A percentile compares a stretch with the other conserved stretches of the same genome.
Conservation (phyloP, 495 filamentous ascomycete genomes). For the Talaromyces adpressus region DNA sequence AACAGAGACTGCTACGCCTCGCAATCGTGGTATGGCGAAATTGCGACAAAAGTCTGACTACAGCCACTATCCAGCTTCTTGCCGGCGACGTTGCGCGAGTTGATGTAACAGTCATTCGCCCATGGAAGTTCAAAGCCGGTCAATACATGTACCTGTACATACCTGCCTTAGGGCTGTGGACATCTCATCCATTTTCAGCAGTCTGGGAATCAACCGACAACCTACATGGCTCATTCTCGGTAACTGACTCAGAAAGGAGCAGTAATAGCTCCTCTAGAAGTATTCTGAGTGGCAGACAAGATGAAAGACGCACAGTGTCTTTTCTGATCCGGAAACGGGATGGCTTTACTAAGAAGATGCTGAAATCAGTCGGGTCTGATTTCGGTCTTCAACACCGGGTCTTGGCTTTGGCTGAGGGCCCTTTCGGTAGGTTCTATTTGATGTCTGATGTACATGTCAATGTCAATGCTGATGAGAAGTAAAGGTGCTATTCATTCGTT, state of each 20-base stretch:
- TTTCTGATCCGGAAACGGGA: conserved; percentile 48
- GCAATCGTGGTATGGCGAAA: conserved; percentile 55
- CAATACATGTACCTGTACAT: conserved; percentile 53
- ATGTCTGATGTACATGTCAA: background rate
- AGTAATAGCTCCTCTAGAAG: conserved; percentile 26
- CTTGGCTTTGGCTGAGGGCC: conserved; percentile 46
- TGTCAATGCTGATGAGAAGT: background rate
- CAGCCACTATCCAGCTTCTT: conserved; percentile 44
- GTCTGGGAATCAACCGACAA: conserved; percentile 38
- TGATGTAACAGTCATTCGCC: conserved; percentile 39
- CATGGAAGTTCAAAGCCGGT: conserved; percentile 44
- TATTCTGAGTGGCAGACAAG: conserved; percentile 20
- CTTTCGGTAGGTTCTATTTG: conserved; percentile 37
- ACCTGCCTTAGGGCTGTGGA: conserved; percentile 41
- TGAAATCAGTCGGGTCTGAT: conserved; percentile 34
- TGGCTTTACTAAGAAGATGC: conserved; percentile 46
- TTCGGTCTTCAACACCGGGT: conserved; percentile 34
- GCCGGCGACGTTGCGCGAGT: conserved; percentile 42
- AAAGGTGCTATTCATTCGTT: conserved; percentile 43
- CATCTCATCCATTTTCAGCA: conserved; percentile 52
- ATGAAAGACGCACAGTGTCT: conserved; percentile 34
- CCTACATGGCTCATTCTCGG: background rate
- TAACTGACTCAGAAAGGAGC: conserved; percentile 19
- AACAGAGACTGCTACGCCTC: conserved; percentile 50
- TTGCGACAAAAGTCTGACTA: conserved; percentile 30